phyloP scores from a whole-genome alignment of 371 early-diverging fungal genomes.

The Mucor plumbeus region DNA sequence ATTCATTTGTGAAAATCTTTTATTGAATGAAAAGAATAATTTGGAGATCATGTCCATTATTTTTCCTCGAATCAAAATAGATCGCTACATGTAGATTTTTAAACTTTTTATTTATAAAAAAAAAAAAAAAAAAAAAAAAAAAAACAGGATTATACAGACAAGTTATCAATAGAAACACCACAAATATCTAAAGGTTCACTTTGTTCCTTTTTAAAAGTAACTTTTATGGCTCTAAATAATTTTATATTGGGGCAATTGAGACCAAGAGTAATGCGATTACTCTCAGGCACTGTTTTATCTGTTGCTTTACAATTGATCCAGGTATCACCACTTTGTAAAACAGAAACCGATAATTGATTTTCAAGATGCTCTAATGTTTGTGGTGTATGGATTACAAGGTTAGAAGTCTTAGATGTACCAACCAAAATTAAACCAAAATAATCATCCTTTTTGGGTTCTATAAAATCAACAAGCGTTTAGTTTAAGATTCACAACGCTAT shows the following conservation, averaged over 20 bases:
- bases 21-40: no score
- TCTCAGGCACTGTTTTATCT: slow-evolving; percentile 10
- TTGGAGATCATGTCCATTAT: no score
- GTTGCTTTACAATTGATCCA: slow-evolving; percentile 38
- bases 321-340: slow-evolving; percentile 27
- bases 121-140: no score
- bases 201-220: slow-evolving; percentile 32
- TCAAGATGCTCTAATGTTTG: slow-evolving; percentile 33
- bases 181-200: slow-evolving; percentile 45
- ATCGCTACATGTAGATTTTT: no score
- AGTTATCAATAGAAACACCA: slow-evolving; percentile 39
- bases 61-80: no score
- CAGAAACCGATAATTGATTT: slow-evolving; percentile 30
- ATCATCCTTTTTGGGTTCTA: slow-evolving; percentile 40
- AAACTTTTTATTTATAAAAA: background rate
- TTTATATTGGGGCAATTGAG: slow-evolving; percentile 24
- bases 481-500: background rate
- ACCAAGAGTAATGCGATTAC: slow-evolving; percentile 12
- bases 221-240: slow-evolving; percentile 32
- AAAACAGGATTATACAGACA: slow-evolving; percentile 27
- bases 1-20: no score
- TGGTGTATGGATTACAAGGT: slow-evolving; percentile 35
- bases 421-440: slow-evolving; percentile 60
- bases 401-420: slow-evolving; percentile 32
- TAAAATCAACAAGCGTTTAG: background rate